Base-by-base conservation (phyloP, 768 basidiomycete species). In the Pleurotus tuoliensis region DNA sequence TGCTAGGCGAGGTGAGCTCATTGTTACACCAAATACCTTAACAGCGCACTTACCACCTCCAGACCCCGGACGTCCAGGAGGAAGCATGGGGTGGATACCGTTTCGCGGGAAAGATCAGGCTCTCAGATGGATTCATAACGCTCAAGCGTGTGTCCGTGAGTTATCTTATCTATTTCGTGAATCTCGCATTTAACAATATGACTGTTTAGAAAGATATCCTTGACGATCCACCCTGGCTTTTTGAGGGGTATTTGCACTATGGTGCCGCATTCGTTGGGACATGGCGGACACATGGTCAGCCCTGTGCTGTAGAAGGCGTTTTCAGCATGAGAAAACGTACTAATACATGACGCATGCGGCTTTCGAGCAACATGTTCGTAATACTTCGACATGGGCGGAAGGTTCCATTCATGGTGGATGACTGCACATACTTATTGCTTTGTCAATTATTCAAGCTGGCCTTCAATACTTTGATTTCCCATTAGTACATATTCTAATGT, bases 21-120 rank as follows among this genome's bases (percentile, higher is more conserved):
- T 18, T 16, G n/a, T n/a, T 55, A 40, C 7, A 43, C 30, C 50
- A 49, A 37, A 13, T 50, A 20, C 30, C 40, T 45, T 55, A 37
- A 34, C 24, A n/a, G 13, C 8, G 3, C 47, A 27, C 50, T 25
- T 58, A 56, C 30, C 30, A 38, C 49, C 16, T 16, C 24, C 58
- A 87, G 85, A 87, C 85, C 1, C 70, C 77, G 45, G 68, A 62
- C 47, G 74, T 76, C 47, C 80, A 83, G 55, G 82, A 83, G 57
- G 71, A 73, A 39, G 83, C 84, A 6, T 91, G 89, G 87, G 86
- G 83, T 4, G 80, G 82, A 9, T 88, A 81, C 67, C 76, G 67
- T 56, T 82, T 85, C 63, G 72, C 74, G 9, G 89, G 89, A 48
- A 72, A 80, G 22, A 75, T 88, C 45, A 73, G 79, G 34, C 72